Percentiles rank a stretch among this genome's conserved stretches.
phyloP scores from a whole-genome alignment of 176 grass and related monocot species.

The Phoenix dactylifera region DNA sequence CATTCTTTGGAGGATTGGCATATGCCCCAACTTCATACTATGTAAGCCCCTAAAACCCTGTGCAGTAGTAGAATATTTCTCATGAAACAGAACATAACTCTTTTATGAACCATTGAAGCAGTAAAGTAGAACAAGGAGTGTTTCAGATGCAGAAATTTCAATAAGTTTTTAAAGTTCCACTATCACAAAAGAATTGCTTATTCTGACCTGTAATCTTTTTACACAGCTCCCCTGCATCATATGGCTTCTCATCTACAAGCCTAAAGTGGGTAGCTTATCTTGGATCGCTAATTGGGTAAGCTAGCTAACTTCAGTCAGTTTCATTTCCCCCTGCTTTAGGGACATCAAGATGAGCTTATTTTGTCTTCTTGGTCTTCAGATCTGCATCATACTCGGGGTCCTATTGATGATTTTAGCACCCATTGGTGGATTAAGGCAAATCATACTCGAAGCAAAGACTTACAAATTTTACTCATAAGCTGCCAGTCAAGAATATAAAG shows the following conservation, averaged over 20 bases:
- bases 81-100: no score
- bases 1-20: conserved; percentile 82
- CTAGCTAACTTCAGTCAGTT: not conserved
- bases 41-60: conserved; percentile 24
- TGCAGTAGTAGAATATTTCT: no score
- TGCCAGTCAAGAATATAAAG: not conserved
- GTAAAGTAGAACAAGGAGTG: no score
- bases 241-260: conserved; percentile 85
- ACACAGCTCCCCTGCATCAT: conserved; percentile 83
- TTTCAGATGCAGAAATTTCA: no score
- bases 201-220: not conserved
- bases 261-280: conserved; percentile 59
- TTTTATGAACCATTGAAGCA: no score
- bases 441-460: conserved; percentile 36
- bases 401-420: conserved; percentile 61
- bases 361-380: conserved; percentile 23
- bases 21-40: conserved; percentile 88
- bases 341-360: not conserved
- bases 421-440: conserved; percentile 68
- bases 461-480: conserved; percentile 61
- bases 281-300: conserved; percentile 83
- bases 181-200: no score
- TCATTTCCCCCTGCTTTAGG: conserved; percentile 1
- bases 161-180: no score
- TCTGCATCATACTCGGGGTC: conserved; percentile 73